Conservation (phyloP, 2,329 filamentous ascomycete species). For the Aspergillus sp. region DNA sequence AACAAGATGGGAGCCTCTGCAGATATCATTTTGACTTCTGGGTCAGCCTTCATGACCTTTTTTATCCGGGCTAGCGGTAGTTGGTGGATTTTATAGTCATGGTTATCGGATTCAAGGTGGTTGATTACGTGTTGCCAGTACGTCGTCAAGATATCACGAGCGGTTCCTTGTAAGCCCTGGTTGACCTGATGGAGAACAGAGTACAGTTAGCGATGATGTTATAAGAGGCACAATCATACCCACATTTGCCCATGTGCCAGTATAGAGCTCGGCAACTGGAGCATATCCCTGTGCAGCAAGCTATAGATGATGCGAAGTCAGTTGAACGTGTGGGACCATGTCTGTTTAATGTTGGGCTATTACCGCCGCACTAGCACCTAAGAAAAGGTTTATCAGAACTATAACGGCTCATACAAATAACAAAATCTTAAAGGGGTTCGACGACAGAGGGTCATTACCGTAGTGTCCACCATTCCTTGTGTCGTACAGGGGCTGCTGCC, state of each 20-base stretch:
- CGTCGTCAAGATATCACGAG: slow-evolving; percentile 95
- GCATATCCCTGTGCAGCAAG: slow-evolving; percentile 85
- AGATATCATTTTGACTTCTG: slow-evolving; percentile 99
- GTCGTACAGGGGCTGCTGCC: slow-evolving; percentile 69
- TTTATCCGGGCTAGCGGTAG: slow-evolving; percentile 97
- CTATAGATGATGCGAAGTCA: slow-evolving; percentile 46
- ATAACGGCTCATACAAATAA: background rate
- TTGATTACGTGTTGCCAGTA: slow-evolving; percentile 99
- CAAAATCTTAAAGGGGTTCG: background rate
- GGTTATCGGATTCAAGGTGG: slow-evolving; percentile 88
- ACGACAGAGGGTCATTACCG: slow-evolving; percentile 51
- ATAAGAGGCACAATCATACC: slow-evolving; percentile 29
- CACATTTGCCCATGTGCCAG: slow-evolving; percentile 93
- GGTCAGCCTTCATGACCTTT: slow-evolving; percentile 99
- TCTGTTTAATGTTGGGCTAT: slow-evolving; percentile 30
- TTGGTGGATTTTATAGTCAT: slow-evolving; percentile 98
- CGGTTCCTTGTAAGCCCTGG: slow-evolving; percentile 86
- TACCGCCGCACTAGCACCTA: slow-evolving; percentile 70
- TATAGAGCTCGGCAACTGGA: slow-evolving; percentile 86
- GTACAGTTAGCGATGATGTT: background rate
- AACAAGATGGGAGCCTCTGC: slow-evolving; percentile 97
- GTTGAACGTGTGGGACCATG: slow-evolving; percentile 5
- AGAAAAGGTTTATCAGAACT: slow-evolving; percentile 7
- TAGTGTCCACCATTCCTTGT: slow-evolving; percentile 74
- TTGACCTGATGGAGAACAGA: slow-evolving; percentile 66